Evolutionary conservation across 192 early-diverging fungal species (phyloP), one percentile per base, ranked within the genome.

Genomic region (Umbelopsis isabellina): DNA sequence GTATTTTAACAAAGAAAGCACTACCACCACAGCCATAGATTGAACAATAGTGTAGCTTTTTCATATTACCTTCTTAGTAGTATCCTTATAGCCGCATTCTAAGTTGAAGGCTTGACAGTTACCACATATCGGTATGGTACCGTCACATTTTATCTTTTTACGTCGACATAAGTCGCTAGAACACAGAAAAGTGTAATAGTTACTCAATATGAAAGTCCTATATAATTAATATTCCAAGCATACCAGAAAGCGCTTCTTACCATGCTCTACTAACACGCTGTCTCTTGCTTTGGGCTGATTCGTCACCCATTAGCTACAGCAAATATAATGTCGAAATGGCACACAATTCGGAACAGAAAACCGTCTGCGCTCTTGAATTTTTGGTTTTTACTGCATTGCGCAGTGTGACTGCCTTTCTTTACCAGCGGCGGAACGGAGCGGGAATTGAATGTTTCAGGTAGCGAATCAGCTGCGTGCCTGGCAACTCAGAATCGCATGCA

Each of bases 61-160:
- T 9, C 5, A 41, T 41, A 9, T 6, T 50, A 80, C 74, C 75
- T 81, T 81, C 70, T 77, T 77, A 2, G 75, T 82, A 2, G 83
- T 79, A 51, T 89, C 86, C 13, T 86, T 85, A 61, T 86, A 91
- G 9, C 81, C 85, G 75, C 93, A 95, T 22, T 83, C 79, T 47
- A 81, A 72, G 41, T 82, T 84, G 64, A 91, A 83, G 22, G 89
- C 87, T 65, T 78, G 81, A 72, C 93, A 95, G 80, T 93, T 91
- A 12, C 81, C 87, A 65, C 93, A 95, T 16, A 83, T 50, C 22
- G 91, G 88, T 11, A 80, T 81, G n/a, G 79, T 66, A 15, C 90
- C 92, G 77, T 95, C 90, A 72, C 93, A 95, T 67, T 91, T 92
- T 68, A 93, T 89, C 78, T 95, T 95, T 75, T 93, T 93, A 27